Percentiles rank a stretch among this genome's conserved stretches.
Conservation (phyloP, 2,329 filamentous ascomycete species). For the Ophidiomyces ophidiicola region DNA sequence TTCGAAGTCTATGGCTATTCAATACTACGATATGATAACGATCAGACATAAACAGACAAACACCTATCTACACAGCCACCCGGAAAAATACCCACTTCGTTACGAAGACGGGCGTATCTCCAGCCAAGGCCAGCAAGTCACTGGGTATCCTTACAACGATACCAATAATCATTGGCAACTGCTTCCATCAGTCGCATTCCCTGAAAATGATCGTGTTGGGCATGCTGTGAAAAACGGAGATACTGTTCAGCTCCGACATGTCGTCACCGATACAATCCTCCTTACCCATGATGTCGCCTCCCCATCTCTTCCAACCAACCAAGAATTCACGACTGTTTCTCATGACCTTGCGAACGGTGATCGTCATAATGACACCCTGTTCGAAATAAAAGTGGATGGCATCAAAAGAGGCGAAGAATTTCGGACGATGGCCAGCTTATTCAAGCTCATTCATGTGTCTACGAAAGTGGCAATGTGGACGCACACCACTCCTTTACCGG, state of each 20-base stretch:
- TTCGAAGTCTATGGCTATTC: slow-evolving; percentile 68
- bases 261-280: slow-evolving; percentile 74
- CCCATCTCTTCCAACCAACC: slow-evolving; percentile 91
- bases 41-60: slow-evolving; percentile 96
- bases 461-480: slow-evolving; percentile 99
- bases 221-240: slow-evolving; percentile 70
- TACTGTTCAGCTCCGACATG: slow-evolving; percentile 70
- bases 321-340: slow-evolving; percentile 84
- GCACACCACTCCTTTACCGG: slow-evolving; percentile 83
- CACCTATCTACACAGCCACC: slow-evolving; percentile 87
- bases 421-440: slow-evolving; percentile 80
- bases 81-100: slow-evolving; percentile 75
- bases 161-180: slow-evolving; percentile 99
- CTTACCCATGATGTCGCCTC: slow-evolving; percentile 95
- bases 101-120: slow-evolving; percentile 97
- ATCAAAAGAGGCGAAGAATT: slow-evolving; percentile 73
- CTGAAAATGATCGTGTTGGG: slow-evolving; percentile 45
- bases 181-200: slow-evolving; percentile 48
- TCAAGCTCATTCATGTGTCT: slow-evolving; percentile 89
- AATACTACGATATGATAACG: slow-evolving; percentile 81
- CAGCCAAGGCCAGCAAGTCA: slow-evolving; percentile 95
- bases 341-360: slow-evolving; percentile 58
- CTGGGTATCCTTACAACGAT: slow-evolving; percentile 94
- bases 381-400: slow-evolving; percentile 81
- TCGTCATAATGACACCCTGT: slow-evolving; percentile 78